A percentile compares a stretch with the other conserved stretches of the same genome.
Evolutionary conservation across 495 filamentous ascomycete species (phyloP).

Genomic region (Penicillium desertorum): DNA sequence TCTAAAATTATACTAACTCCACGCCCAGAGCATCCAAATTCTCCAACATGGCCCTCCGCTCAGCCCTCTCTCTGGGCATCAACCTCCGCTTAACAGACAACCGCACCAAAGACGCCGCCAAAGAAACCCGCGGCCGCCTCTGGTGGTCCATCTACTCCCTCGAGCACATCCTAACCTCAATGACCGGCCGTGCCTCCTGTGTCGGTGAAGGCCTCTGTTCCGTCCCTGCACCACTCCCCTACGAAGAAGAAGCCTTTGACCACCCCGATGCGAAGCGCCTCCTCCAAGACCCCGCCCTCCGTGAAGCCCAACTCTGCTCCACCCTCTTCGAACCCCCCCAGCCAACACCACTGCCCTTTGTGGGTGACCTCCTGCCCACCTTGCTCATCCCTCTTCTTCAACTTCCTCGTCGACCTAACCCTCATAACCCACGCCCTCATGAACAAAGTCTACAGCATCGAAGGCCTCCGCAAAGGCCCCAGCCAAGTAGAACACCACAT

Average conservation of each 20-base stretch:
- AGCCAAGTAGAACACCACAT: conserved; percentile 54
- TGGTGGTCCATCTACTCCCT: conserved; percentile 65
- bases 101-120: conserved; percentile 47
- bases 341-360: conserved; percentile 3
- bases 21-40: conserved; percentile 59
- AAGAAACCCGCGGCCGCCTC: conserved; percentile 58
- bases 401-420: conserved; percentile 44
- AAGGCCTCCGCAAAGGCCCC: conserved; percentile 48
- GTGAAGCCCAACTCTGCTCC: conserved; percentile 29
- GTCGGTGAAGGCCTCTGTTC: conserved; percentile 54
- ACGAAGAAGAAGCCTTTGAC: conserved; percentile 50
- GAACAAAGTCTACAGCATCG: conserved; percentile 56
- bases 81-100: conserved; percentile 57
- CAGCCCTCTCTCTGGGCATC: conserved; percentile 58
- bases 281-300: conserved; percentile 23
- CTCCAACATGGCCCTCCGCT: conserved; percentile 57
- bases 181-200: conserved; percentile 61
- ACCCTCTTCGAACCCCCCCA: conserved; percentile 30
- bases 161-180: conserved; percentile 56
- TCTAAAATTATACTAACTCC: background rate
- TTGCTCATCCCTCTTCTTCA: conserved; percentile 47
- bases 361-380: conserved; percentile 33
- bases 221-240: conserved; percentile 52
- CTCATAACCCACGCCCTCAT: conserved; percentile 54
- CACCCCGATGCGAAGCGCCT: conserved; percentile 22